Evolutionary conservation across 1,284 basidiomycete genomes (phyloP), one percentile per base, ranked within the genome.

Genomic region (Lentinula novae-zelandiae): DNA sequence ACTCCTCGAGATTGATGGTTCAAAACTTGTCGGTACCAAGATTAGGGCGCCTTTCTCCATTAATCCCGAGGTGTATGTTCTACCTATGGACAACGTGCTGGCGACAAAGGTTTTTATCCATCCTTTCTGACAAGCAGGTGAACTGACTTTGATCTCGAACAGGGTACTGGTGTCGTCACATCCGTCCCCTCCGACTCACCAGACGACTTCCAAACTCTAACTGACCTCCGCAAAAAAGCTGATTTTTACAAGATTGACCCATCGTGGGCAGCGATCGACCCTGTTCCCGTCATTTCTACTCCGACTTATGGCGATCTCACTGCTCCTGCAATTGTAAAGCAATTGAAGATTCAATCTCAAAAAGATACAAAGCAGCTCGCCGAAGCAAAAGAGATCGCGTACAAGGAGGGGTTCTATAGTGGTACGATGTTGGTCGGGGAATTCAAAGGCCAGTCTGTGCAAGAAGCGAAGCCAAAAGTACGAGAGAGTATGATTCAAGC

Each of bases 161-260:
- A 90, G 89, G 97, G 97, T 71, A 99, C 96, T 22, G 97, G 97
- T 69, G 96, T 99, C 42, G 97, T 99, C 67, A 98, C 96, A 2
- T 99, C 95, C 55, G 95, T 98, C 9, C 96, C 97, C 0, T 97
- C 96, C 12, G 97, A 99, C 75, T 99, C 97, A 13, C 97, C 97
- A 31, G 97, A 99, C 72, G 97, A 99, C 76, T 98, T 88, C 74
- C 87, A 89, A 66, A 97, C 93, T 5, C 81, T 95, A 60, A 89
- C 88, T 72, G 96, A 99, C 71, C 82, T 99, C 51, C 91, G 92
- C 71, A 99, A 98, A 79, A 99, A 99, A 78, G 86, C 96, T 60
- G 95, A 95, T 64, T 97, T 91, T 78, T 99, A 97, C 85, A 92
- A 94, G 73, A 94, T 99, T 68, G 85, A 98, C 69, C 89, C 95